Base-by-base conservation (phyloP, 148 eudicot species). In the Rhododendron molle region DNA sequence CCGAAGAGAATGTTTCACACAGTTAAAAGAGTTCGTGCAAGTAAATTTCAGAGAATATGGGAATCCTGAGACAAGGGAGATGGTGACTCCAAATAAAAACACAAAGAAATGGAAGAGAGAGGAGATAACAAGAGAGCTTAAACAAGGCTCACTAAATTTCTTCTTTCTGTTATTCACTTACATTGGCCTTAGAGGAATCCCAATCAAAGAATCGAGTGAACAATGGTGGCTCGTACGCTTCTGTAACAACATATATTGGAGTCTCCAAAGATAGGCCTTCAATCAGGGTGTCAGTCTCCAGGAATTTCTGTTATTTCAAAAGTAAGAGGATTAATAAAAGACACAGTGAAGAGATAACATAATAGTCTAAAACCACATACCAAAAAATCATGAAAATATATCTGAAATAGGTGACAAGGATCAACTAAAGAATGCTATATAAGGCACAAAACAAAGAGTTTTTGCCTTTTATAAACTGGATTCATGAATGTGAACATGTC, bases 201-300 rank as follows among this genome's bases (percentile, higher is more conserved):
- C 96, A 94, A 81, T 90, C 90, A 87, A 94, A 94, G 83, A 92
- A 91, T 54, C 89, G 88, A 67, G 96, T 94, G 86, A 92, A 94
- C 86, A 91, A 91, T 44, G 90, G 86, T 78, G 95, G 95, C 87
- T 94, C 96, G 78, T 86, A 83, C 72, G 95, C 92, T 88, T 94
- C 96, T 49, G 87, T 88, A 71, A 94, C 88, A 43, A 91, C 82
- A 88, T 92, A 94, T 30, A 93, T 65, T 23, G 96, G 94, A 76
- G 90, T 86, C 82, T 90, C 88, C 74, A 73, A 82, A 77, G 88
- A 86, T 54, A 91, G 87, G 60, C 91, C 90, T 90, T 90, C 92
- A 82, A 83, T 90, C 84, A 91, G 87, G 87, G 83, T 85, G 86
- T 91, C 94, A 62, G 40, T 84, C 93, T 93, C 92, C 44, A 94